Base-by-base conservation (phyloP, 768 basidiomycete species). In the Macrocybe gigantea region DNA sequence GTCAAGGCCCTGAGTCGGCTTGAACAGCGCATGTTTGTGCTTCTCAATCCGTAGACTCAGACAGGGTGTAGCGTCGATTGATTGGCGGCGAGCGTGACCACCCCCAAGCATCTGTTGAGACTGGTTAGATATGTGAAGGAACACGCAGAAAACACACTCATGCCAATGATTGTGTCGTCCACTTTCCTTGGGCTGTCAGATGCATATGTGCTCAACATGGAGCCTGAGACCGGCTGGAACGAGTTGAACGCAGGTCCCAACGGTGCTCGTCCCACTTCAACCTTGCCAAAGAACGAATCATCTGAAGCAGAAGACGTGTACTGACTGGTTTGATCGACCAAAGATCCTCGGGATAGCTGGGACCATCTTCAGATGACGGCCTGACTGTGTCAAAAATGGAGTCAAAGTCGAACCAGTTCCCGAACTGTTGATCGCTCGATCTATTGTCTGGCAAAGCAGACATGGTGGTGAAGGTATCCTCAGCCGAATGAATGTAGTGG, bases 121-220 rank as follows among this genome's bases (percentile, higher is more conserved):
- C 29, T 49, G 30, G 46, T 37, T 59, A 41, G 37, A 11, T 41
- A 6, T 22, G 29, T 34, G 44, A 32, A 4, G 39, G 13, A 36
- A 11, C 4, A 8, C 4, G 11, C 6, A 6, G 32, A 14, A 11
- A 36, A 30, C 40, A 15, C 15, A 41, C 82, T 59, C 61, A 88
- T 85, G 34, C 77, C 78, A 41, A 90, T 83, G 86, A 89, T 88
- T 0, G 89, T 90, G 53, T 90, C 88, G 49, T 88, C 85, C 22
- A 88, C 87, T 52, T 72, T 73, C 38, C 64, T 62, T 0, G 81
- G 75, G 49, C 77, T 79, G 37, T 79, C 74, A 2, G 64, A 60
- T 30, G 67, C 69, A 49, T 66, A 49, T 33, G 77, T 65, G 56
- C 85, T 89, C 45, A 81, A 56, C 35, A 82, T 68, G 0, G 88